Evolutionary conservation across 768 basidiomycete species (phyloP).

Genomic region (Tulasnella sp.): DNA sequence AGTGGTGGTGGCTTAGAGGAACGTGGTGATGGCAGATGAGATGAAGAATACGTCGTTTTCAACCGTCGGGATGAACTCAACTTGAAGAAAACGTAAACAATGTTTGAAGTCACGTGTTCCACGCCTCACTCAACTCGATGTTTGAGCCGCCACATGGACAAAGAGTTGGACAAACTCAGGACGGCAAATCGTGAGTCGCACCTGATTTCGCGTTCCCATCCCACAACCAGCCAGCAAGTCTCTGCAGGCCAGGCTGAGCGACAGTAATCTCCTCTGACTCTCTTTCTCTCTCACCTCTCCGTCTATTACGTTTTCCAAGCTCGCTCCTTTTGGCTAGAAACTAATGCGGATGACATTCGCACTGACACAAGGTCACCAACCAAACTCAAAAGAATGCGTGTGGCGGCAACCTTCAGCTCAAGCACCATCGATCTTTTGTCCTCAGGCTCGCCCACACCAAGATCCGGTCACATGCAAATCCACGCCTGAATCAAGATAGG

Average conservation of each 20-base stretch:
- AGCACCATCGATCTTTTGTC: neutral
- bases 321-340: neutral
- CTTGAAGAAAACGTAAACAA: neutral
- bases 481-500: neutral
- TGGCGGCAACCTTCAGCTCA: neutral
- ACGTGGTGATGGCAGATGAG: constrained; percentile 20
- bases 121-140: neutral
- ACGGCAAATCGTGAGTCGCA: constrained; percentile 1
- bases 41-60: constrained; percentile 5
- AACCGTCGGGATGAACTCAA: constrained; percentile 5
- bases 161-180: neutral
- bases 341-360: neutral
- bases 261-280: no score
- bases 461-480: neutral
- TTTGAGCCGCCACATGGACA: constrained; percentile 13
- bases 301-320: neutral
- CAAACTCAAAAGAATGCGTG: neutral
- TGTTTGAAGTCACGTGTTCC: constrained; percentile 9
- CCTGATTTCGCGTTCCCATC: neutral
- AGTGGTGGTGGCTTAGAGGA: neutral
- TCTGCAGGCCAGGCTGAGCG: no score
- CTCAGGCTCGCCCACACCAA: neutral
- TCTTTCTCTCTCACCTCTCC: neutral
- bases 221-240: neutral
- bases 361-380: neutral